These are phyloP conservation scores for Coprinellus aureogranulatus DNA, from an alignment of 768 basidiomycete genomes.

Conservation along the genomic window DNA sequence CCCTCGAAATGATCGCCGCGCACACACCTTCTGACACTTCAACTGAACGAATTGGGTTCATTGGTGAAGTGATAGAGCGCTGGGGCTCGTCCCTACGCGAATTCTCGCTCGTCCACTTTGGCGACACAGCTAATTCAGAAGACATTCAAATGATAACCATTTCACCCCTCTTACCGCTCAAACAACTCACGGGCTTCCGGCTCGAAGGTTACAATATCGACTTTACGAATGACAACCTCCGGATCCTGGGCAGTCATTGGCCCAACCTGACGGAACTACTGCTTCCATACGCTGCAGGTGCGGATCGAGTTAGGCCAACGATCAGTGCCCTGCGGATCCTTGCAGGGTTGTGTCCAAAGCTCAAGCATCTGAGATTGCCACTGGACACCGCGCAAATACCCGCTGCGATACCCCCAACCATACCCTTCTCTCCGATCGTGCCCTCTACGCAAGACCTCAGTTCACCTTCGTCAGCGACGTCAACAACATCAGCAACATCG, in stretches of 20 bases:
- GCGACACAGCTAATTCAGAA: slow-evolving; percentile 7
- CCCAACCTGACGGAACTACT: slow-evolving; percentile 22
- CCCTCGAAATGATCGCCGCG: slow-evolving; percentile 20
- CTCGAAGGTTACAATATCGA: slow-evolving; percentile 27
- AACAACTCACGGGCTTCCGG: slow-evolving; percentile 20
- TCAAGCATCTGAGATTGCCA: slow-evolving; percentile 21
- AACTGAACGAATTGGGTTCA: slow-evolving; percentile 20
- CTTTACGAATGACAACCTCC: slow-evolving; percentile 22
- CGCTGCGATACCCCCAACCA: slow-evolving; percentile 12
- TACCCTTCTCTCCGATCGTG: background rate
- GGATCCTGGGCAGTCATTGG: slow-evolving; percentile 25
- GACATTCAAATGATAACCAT: slow-evolving; percentile 17
- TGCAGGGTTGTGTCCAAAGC: slow-evolving; percentile 16
- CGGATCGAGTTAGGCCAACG: slow-evolving; percentile 16
- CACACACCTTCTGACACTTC: slow-evolving; percentile 4
- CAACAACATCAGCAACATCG: background rate
- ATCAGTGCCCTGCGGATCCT: slow-evolving; percentile 20
- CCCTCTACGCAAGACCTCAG: background rate
- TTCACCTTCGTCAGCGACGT: background rate
- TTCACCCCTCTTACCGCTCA: slow-evolving; percentile 20
- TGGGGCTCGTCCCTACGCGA: slow-evolving; percentile 23
- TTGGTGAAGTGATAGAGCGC: slow-evolving; percentile 17
- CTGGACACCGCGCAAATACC: slow-evolving; percentile 19
- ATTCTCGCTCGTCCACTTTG: slow-evolving; percentile 22
- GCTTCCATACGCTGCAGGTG: slow-evolving; percentile 20